Percentiles rank a stretch among this genome's conserved stretches.
These are phyloP conservation scores for Lactarius psammicola DNA, from an alignment of 768 basidiomycete species.

Conservation along the genomic window DNA sequence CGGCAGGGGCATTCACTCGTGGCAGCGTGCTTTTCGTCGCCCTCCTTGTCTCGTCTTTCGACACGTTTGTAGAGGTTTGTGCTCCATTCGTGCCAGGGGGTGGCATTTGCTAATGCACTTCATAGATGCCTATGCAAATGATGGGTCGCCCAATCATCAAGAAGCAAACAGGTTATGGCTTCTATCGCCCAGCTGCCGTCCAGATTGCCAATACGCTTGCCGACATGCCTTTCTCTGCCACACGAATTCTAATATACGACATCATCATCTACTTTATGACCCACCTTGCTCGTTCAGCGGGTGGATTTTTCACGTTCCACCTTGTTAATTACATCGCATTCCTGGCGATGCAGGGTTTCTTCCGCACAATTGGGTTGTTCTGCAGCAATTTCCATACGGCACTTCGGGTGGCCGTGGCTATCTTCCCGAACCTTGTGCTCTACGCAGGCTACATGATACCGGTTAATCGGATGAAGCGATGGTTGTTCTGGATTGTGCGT, in stretches of 20 bases:
- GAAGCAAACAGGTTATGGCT: conserved; percentile 63
- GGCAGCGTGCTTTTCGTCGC: conserved; percentile 78
- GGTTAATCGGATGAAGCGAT: conserved; percentile 68
- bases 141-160: conserved; percentile 73
- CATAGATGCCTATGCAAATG: conserved; percentile 73
- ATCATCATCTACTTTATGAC: conserved; percentile 72
- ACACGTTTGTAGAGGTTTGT: conserved; percentile 66
- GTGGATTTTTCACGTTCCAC: conserved; percentile 58
- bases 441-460: conserved; percentile 75
- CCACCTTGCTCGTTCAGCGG: conserved; percentile 44
- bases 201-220: conserved; percentile 66
- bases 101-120: conserved; percentile 39
- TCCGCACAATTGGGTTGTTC: conserved; percentile 66
- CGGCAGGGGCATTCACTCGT: conserved; percentile 85
- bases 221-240: conserved; percentile 68
- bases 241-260: conserved; percentile 58
- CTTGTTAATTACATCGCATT: conserved; percentile 63
- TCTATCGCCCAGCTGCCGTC: conserved; percentile 66
- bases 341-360: conserved; percentile 81
- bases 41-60: conserved; percentile 63
- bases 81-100: neutral
- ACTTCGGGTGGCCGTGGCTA: conserved; percentile 44
- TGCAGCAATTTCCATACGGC: conserved; percentile 54
- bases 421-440: conserved; percentile 68
- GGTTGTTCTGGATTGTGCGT: conserved; percentile 84